These are phyloP conservation scores for Cadophora gregata DNA, from an alignment of 2,329 filamentous ascomycete species.

Conservation along the genomic window DNA sequence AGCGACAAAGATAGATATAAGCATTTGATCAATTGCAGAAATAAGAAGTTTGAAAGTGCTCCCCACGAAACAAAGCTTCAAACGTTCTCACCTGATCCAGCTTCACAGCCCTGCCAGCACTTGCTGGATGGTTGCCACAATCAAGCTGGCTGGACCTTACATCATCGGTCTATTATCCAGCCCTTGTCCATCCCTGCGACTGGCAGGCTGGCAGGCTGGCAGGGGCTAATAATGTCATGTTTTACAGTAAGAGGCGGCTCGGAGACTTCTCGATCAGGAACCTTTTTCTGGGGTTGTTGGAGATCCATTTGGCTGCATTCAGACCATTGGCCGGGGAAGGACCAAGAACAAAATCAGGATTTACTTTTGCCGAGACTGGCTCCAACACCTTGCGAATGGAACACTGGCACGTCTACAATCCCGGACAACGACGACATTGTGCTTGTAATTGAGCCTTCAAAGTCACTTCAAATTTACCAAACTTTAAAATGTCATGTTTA, in stretches of 20 bases:
- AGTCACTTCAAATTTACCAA: constrained; percentile 5
- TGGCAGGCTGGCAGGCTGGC: background rate
- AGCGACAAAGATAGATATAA: background rate
- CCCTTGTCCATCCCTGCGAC: constrained; percentile 8
- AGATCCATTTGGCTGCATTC: background rate
- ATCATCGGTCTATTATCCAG: constrained; percentile 18
- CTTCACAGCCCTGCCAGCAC: background rate
- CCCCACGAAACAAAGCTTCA: background rate
- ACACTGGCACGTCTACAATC: constrained; percentile 10
- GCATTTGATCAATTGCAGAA: background rate
- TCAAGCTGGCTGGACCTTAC: constrained; percentile 17
- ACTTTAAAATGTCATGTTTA: background rate
- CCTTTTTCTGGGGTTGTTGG: constrained; percentile 8
- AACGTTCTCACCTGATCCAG: background rate
- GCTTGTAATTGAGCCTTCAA: background rate
- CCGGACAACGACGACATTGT: constrained; percentile 14
- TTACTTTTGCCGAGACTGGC: background rate
- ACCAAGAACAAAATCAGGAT: constrained; percentile 10
- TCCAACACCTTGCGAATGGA: constrained; percentile 8
- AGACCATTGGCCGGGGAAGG: background rate
- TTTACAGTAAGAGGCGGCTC: constrained; percentile 20
- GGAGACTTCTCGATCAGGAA: constrained; percentile 22
- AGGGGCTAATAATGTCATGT: constrained; percentile 18
- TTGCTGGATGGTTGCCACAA: constrained; percentile 1
- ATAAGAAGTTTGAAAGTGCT: background rate